Evolutionary conservation across 345 rosid genomes (phyloP).

Genomic region (Populus ilicifolia): DNA sequence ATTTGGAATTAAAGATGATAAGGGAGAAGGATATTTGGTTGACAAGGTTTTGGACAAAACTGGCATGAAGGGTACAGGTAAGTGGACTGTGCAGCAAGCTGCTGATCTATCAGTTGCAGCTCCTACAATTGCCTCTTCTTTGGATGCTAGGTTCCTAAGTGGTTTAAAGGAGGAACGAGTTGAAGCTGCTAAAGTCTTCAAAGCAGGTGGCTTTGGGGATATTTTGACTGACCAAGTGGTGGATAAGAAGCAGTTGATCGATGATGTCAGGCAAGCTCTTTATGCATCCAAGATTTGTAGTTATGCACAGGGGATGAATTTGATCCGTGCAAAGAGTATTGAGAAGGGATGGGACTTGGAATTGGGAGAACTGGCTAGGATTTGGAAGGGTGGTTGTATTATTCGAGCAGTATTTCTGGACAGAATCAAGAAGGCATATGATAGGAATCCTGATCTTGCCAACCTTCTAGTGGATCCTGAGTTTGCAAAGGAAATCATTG

Average conservation of each 20-base stretch:
- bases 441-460: conserved; percentile 76
- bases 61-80: conserved; percentile 97
- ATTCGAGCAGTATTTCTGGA: conserved; percentile 88
- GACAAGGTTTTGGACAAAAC: conserved; percentile 96
- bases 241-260: conserved; percentile 73
- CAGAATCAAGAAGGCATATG: conserved; percentile 94
- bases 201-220: conserved; percentile 69
- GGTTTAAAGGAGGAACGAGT: conserved; percentile 92
- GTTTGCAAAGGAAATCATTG: conserved; percentile 88
- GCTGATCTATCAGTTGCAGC: conserved; percentile 92
- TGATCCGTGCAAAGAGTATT: conserved; percentile 81
- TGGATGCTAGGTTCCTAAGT: conserved; percentile 86
- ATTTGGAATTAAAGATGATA: conserved; percentile 76
- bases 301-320: conserved; percentile 97
- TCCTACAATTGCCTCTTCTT: conserved; percentile 85
- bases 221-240: conserved; percentile 52
- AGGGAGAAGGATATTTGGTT: conserved; percentile 81
- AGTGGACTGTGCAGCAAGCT: conserved; percentile 99
- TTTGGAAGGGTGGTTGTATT: conserved; percentile 99
- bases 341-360: conserved; percentile 85
- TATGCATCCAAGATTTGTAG: conserved; percentile 95
- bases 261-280: conserved; percentile 87
- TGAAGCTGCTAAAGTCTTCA: conserved; percentile 79
- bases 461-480: conserved; percentile 94
- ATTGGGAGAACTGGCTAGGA: conserved; percentile 93